phyloP scores from a whole-genome alignment of 129 eudicot genomes.

The Logfia minima region DNA sequence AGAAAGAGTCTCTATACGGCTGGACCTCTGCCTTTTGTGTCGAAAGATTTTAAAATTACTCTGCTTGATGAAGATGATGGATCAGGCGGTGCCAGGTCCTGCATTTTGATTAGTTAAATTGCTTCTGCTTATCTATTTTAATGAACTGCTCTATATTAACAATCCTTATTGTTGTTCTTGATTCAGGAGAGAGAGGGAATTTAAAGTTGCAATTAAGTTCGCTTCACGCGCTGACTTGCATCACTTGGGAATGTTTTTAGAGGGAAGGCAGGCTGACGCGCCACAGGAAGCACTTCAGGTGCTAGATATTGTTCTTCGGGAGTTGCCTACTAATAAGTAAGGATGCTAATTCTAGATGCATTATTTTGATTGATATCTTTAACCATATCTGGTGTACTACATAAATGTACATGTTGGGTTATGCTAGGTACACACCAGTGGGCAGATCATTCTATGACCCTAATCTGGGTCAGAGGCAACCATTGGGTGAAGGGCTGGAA shows the following conservation, averaged over 20 bases:
- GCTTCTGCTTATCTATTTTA: conserved; percentile 15
- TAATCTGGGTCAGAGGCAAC: conserved; percentile 60
- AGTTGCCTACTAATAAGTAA: conserved; percentile 72
- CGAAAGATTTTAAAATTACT: conserved; percentile 68
- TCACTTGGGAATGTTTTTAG: conserved; percentile 77
- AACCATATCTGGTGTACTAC: background rate
- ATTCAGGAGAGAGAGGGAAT: conserved; percentile 74
- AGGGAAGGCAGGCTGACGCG: conserved; percentile 91
- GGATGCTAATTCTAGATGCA: background rate
- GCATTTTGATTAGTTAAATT: conserved; percentile 4
- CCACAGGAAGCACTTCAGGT: conserved; percentile 97
- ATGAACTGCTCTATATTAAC: background rate
- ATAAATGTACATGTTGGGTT: conserved; percentile 7
- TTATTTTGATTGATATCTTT: background rate
- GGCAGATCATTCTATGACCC: conserved; percentile 89
- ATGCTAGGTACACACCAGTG: conserved; percentile 67
- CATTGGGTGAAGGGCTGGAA: conserved; percentile 89
- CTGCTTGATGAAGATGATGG: conserved; percentile 74
- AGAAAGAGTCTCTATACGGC: conserved; percentile 89
- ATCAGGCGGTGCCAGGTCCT: conserved; percentile 60
- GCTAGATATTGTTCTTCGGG: conserved; percentile 91
- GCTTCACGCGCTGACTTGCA: conserved; percentile 92
- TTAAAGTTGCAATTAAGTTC: conserved; percentile 80
- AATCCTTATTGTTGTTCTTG: background rate
- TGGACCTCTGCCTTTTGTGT: conserved; percentile 82